Conservation (phyloP, 2,329 filamentous ascomycete genomes). For the Trichoderma pleuroti region DNA sequence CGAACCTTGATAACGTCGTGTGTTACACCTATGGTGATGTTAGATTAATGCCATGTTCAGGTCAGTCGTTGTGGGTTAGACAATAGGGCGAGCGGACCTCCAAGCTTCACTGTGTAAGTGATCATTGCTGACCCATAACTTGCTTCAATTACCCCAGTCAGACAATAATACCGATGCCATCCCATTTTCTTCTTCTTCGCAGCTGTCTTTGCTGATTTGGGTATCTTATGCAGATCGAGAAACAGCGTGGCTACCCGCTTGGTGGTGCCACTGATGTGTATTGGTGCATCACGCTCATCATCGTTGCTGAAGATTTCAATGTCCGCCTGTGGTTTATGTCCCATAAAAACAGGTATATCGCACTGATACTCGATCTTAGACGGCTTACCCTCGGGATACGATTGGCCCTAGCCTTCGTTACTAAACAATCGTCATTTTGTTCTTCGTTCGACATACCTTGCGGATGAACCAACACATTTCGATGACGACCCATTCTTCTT, state of each 20-base stretch:
- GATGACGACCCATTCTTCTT: conserved; percentile 34
- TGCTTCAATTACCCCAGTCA: conserved; percentile 37
- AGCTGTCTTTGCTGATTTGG: conserved; percentile 29
- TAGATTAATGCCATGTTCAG: background rate
- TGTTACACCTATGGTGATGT: conserved; percentile 30
- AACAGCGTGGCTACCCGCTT: conserved; percentile 34
- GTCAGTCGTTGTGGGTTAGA: background rate
- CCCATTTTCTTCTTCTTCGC: conserved; percentile 35
- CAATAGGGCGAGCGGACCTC: conserved; percentile 28
- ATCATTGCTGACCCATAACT: conserved; percentile 39
- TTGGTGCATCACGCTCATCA: conserved; percentile 30
- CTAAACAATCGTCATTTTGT: background rate
- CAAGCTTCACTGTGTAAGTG: conserved; percentile 37
- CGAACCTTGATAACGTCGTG: conserved; percentile 37
- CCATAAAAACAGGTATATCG: conserved; percentile 36
- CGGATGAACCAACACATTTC: conserved; percentile 41
- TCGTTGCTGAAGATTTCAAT: conserved; percentile 38
- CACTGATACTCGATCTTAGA: conserved; percentile 38
- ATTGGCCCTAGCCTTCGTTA: conserved; percentile 32
- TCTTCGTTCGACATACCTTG: conserved; percentile 30
- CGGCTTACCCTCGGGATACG: conserved; percentile 36
- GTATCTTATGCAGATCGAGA: conserved; percentile 36
- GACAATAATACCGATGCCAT: conserved; percentile 36
- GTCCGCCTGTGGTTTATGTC: conserved; percentile 36
- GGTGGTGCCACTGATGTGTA: conserved; percentile 31